Evolutionary conservation across 768 basidiomycete genomes (phyloP), one percentile per base, ranked within the genome.

Genomic region (Austroboletus festivus): DNA sequence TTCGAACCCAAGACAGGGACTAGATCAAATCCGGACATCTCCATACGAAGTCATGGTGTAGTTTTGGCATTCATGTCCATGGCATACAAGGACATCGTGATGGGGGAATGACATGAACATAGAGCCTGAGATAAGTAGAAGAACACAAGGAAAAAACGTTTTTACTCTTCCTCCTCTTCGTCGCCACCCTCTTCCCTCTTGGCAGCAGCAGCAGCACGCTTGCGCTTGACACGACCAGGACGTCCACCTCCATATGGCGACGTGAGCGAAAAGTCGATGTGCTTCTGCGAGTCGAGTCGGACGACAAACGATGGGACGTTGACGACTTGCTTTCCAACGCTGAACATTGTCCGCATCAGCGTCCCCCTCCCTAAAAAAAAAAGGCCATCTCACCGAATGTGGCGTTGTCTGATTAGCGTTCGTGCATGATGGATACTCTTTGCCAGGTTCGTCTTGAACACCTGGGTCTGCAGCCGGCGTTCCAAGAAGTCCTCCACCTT

Each of bases 401-500:
- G 95, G 65, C 95, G 78, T 73, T 98, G 96, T 66, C 93, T 81
- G 77, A 99, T 99, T 67, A 99, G 81, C 57, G 93, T 92, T 73
- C 96, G 88, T 38, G 96, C 96, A 70, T 98, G 96, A 73, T 99
- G 96, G 61, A 99, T 96, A 64, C 82, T 85, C 85, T 98, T 98
- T 50, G 96, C 96, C 56, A 99, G 80, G 58, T 94, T 94, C 59
- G 80, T 84, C 83, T 98, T 98, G 89, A 98, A 99, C 63, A 99
- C 96, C 78, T 98, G 96, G 34, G 96, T 99, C 76, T 99, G 96
- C 68, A 99, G 75, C 62, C 96, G 78, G 64, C 96, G 82, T 81
- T 99, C 96, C 87, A 99, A 88, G 87, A 99, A 99, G 75, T 99
- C 96, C 73, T 99, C 96, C 62, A 97, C 85, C 79, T 97, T 98